Percentiles rank a stretch among this genome's conserved stretches.
Evolutionary conservation across 768 basidiomycete genomes (phyloP).

Genomic region (Lyophyllum semitale): DNA sequence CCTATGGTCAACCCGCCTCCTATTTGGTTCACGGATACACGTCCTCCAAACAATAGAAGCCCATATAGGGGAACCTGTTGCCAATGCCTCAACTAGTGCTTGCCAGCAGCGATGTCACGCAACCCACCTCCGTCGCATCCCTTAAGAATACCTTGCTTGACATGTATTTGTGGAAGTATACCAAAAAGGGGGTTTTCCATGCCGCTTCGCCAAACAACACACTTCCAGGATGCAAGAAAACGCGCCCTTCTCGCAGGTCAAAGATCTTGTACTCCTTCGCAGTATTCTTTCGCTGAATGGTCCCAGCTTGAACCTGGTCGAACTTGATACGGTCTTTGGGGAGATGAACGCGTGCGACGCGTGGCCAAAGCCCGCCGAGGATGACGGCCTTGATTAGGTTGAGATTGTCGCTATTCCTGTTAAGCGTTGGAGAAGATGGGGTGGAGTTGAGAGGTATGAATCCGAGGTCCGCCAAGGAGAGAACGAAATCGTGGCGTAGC

Average conservation of each 20-base stretch:
- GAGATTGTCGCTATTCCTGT: constrained; percentile 62
- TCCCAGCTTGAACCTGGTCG: constrained; percentile 81
- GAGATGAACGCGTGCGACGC: constrained; percentile 74
- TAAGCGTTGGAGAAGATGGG: constrained; percentile 53
- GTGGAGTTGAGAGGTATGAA: constrained; percentile 55
- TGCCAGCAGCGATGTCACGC: not conserved
- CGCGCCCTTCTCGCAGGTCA: constrained; percentile 64
- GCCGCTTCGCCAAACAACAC: constrained; percentile 70
- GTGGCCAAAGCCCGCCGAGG: constrained; percentile 86
- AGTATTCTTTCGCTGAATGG: constrained; percentile 80
- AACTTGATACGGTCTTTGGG: constrained; percentile 78
- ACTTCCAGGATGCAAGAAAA: constrained; percentile 84
- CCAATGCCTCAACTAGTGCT: not conserved
- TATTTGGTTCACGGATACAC: constrained; percentile 76
- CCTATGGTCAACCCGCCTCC: constrained; percentile 73
- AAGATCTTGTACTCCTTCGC: constrained; percentile 85
- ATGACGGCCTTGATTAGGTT: constrained; percentile 85
- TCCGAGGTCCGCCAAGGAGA: constrained; percentile 68
- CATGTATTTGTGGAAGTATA: constrained; percentile 81
- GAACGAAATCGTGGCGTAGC: constrained; percentile 76
- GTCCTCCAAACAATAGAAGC: constrained; percentile 81
- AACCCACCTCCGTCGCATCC: constrained; percentile 80
- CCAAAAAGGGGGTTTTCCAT: constrained; percentile 80
- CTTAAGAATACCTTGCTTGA: constrained; percentile 85
- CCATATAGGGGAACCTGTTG: constrained; percentile 86